Evolutionary conservation across 2,329 filamentous ascomycete species (phyloP), one percentile per base, ranked within the genome.

Genomic region (Achaetomium macrosporum): DNA sequence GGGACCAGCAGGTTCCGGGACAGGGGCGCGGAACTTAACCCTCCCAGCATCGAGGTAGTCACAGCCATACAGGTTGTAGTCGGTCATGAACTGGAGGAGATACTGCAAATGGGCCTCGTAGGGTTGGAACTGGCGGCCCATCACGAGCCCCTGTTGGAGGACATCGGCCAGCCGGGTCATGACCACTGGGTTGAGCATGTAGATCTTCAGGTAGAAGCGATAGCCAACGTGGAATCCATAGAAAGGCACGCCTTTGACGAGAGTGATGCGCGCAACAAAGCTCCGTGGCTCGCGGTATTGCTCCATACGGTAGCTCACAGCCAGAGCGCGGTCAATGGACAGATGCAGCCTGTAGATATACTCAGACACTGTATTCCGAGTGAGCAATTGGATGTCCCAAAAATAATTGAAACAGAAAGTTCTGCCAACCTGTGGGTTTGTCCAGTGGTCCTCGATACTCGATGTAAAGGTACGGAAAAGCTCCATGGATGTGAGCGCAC

Each of bases 11-110:
- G 81, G 83, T 9, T 78, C 73, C 0, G 91, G 91, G 2, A 96
- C 74, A 0, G 90, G 90, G 2, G 76, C 75, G 50, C 93, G 82
- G 65, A 96, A 96, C 29, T 72, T 76, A 1, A 84, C 81, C 57
- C 82, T 87, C 10, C 75, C 75, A 46, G 83, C 86, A 54, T 92
- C 81, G 59, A 97, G 83, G 63, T 92, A 95, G 51, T 83, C 85
- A 66, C 93, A 99, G 7, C 95, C 95, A 67, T 95, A 97, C 60
- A 99, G 75, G 66, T 96, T 99, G 74, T 95, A 99, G 68, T 99
- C 95, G 59, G 86, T 87, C 93, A 99, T 97, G 81, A 95, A 99
- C 70, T 99, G 95, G 10, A 93, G 77, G 9, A 96, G 73, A 66
- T 91, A 97, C 65, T 96, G 90, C 57, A 97, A 69, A 67, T 99